A percentile compares a stretch with the other conserved stretches of the same genome.
phyloP scores from a whole-genome alignment of 768 basidiomycete species.

The Mycena belliarum region DNA sequence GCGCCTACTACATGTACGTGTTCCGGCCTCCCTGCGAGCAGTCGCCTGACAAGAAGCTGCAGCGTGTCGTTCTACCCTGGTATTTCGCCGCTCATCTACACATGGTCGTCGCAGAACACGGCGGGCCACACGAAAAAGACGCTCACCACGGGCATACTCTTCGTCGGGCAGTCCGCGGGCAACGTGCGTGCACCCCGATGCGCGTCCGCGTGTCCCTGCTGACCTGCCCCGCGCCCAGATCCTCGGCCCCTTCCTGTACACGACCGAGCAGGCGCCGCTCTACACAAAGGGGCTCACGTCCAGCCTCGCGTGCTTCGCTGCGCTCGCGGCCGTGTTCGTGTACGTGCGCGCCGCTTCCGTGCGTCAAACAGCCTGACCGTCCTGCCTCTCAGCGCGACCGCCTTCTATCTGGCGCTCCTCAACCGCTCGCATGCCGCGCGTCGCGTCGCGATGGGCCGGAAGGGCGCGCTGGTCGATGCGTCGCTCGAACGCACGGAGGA shows the following conservation, averaged over 20 bases:
- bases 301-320: slow-evolving; percentile 17
- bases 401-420: slow-evolving; percentile 9
- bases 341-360: neutral
- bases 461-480: slow-evolving; percentile 14
- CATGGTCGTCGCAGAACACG: slow-evolving; percentile 30
- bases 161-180: slow-evolving; percentile 37
- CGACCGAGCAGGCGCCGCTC: slow-evolving; percentile 20
- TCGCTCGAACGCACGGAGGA: slow-evolving; percentile 19
- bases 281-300: slow-evolving; percentile 17
- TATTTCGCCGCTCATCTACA: slow-evolving; percentile 22
- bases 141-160: slow-evolving; percentile 35
- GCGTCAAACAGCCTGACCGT: neutral
- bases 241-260: slow-evolving; percentile 23
- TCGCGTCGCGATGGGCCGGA: slow-evolving; percentile 11
- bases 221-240: neutral
- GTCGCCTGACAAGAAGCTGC: neutral
- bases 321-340: slow-evolving; percentile 6
- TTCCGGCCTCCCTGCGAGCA: neutral
- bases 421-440: slow-evolving; percentile 13
- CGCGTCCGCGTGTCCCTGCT: neutral
- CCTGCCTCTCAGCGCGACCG: neutral
- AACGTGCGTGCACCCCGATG: slow-evolving; percentile 28
- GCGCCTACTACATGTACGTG: slow-evolving; percentile 18
- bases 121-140: slow-evolving; percentile 36
- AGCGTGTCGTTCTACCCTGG: slow-evolving; percentile 23